Percentiles rank a stretch among this genome's conserved stretches.
Evolutionary conservation across 768 basidiomycete genomes (phyloP).

Genomic region (Mycena pura): DNA sequence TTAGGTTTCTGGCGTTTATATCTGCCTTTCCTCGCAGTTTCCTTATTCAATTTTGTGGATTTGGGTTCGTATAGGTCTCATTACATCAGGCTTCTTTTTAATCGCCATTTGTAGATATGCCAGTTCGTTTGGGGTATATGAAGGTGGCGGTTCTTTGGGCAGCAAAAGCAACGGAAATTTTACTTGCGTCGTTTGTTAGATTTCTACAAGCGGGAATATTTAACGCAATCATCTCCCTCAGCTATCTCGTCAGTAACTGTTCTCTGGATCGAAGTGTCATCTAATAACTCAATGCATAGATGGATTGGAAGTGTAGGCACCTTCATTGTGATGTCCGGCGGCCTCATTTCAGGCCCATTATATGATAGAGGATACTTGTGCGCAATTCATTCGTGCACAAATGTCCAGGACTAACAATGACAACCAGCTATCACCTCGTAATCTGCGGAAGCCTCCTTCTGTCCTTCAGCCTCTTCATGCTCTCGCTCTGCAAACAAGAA

Average conservation of each 20-base stretch:
- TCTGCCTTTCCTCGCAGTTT: background rate
- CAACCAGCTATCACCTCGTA: conserved; percentile 37
- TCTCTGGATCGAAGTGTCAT: conserved; percentile 9
- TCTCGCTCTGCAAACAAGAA: conserved; percentile 49
- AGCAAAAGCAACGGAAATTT: background rate
- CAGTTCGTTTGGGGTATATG: conserved; percentile 45
- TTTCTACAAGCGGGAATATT: conserved; percentile 45
- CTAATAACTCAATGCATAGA: conserved; percentile 25
- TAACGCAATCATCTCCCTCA: conserved; percentile 41
- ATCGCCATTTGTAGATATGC: conserved; percentile 36
- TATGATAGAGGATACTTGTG: conserved; percentile 59
- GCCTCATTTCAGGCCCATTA: conserved; percentile 48
- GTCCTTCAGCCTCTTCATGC: conserved; percentile 49
- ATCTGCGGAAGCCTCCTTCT: conserved; percentile 44
- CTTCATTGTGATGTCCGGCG: conserved; percentile 50
- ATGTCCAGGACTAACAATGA: background rate
- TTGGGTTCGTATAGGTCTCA: conserved; percentile 39
- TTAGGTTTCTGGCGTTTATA: conserved; percentile 1
- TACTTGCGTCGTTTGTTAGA: conserved; percentile 40
- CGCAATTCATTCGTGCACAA: conserved; percentile 20
- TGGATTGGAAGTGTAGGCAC: conserved; percentile 57
- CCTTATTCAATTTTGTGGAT: conserved; percentile 45
- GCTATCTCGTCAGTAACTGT: conserved; percentile 39
- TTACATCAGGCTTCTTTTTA: background rate
- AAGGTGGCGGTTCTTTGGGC: conserved; percentile 27